A percentile compares a stretch with the other conserved stretches of the same genome.
Evolutionary conservation across 2,329 filamentous ascomycete genomes (phyloP).

Genomic region (Neonectria faginata): DNA sequence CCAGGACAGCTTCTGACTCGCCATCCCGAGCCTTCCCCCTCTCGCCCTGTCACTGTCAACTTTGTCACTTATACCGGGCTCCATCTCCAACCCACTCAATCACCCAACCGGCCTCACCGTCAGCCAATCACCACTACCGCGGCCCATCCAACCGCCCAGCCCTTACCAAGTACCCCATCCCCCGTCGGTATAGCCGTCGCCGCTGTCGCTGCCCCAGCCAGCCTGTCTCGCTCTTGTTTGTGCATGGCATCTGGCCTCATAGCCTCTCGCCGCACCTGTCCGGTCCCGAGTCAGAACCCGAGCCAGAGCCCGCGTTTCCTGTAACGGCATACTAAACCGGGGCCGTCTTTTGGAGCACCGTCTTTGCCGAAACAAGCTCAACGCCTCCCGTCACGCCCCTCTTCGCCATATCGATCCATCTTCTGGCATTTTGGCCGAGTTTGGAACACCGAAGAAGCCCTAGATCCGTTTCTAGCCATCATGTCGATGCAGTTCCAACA

Average conservation of each 20-base stretch:
- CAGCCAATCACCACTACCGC: constrained; percentile 25
- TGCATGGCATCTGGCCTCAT: constrained; percentile 6
- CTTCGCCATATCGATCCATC: neutral
- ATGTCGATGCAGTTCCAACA: constrained; percentile 46
- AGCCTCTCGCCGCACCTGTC: constrained; percentile 1
- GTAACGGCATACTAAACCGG: neutral
- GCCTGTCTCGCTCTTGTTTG: constrained; percentile 14
- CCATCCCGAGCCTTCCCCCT: neutral
- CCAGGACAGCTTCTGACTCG: neutral
- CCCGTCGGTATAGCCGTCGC: constrained; percentile 12
- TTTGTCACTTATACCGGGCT: constrained; percentile 24
- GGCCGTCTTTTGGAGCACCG: neutral
- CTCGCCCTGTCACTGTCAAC: constrained; percentile 15
- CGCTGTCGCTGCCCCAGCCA: constrained; percentile 1
- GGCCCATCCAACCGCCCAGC: constrained; percentile 16
- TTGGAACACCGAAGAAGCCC: neutral
- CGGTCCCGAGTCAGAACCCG: neutral
- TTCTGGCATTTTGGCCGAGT: neutral
- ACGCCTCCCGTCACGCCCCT: neutral
- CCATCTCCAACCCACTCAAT: constrained; percentile 26
- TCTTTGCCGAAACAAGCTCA: neutral
- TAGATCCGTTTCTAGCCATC: constrained; percentile 13
- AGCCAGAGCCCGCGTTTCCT: constrained; percentile 4
- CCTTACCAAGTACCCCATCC: constrained; percentile 9
- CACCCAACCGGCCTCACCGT: constrained; percentile 18